phyloP scores from a whole-genome alignment of 129 eudicot species.

The Smallanthus sonchifolius region DNA sequence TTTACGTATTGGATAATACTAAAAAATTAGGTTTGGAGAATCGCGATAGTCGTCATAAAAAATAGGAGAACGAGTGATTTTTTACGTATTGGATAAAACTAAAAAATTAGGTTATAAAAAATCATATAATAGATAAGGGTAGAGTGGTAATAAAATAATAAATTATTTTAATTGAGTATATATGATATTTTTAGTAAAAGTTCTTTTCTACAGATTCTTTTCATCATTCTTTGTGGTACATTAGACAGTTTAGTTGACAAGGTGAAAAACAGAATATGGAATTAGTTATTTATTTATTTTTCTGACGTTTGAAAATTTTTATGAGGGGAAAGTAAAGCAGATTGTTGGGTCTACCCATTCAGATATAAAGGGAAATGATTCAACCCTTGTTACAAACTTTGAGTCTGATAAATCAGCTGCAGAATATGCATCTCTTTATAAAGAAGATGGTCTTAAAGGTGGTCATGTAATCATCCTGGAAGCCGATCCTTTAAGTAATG shows the following conservation, averaged over 20 bases:
- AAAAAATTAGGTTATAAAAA: no score
- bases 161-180: no score
- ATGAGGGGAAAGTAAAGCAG: conserved; percentile 94
- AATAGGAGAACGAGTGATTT: no score
- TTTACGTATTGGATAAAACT: no score
- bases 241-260: not conserved
- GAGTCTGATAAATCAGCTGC: conserved; percentile 94
- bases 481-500: conserved; percentile 85
- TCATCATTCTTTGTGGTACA: not conserved
- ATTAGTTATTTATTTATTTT: not conserved
- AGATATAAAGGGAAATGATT: conserved; percentile 58
- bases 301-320: not conserved
- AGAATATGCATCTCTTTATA: conserved; percentile 72
- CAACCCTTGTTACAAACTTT: conserved; percentile 68
- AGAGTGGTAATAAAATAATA: no score
- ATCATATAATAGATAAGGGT: no score
- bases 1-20: no score
- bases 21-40: no score
- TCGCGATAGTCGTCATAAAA: no score
- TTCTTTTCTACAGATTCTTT: not conserved
- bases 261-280: no score
- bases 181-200: no score
- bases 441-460: conserved; percentile 80
- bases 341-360: conserved; percentile 94
- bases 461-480: conserved; percentile 99